phyloP scores from a whole-genome alignment of 805 yeast species.

The Pichia sporocuriosa region DNA sequence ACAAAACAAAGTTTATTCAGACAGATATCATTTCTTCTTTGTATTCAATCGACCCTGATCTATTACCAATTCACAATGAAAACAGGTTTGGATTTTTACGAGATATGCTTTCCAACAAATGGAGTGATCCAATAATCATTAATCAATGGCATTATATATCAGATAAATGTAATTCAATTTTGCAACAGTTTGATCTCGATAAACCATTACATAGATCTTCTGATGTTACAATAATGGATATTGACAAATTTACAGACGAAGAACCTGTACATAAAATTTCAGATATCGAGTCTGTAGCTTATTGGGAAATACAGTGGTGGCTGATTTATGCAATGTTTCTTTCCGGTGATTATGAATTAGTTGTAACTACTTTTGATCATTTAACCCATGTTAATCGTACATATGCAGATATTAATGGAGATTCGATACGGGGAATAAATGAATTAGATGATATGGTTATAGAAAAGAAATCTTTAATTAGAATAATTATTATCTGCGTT shows the following conservation, averaged over 20 bases:
- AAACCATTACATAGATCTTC: neutral
- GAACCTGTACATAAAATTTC: neutral
- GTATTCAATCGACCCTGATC: conserved; percentile 4
- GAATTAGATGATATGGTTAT: conserved; percentile 16
- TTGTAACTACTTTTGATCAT: conserved; percentile 9
- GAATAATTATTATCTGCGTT: conserved; percentile 18
- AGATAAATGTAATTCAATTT: conserved; percentile 5
- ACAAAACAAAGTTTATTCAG: conserved; percentile 2
- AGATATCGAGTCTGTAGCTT: conserved; percentile 9
- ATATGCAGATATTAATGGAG: neutral
- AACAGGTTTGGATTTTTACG: neutral
- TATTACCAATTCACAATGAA: neutral
- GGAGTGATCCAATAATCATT: neutral
- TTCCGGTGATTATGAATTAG: conserved; percentile 19
- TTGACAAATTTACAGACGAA: conserved; percentile 14
- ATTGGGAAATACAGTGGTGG: conserved; percentile 28
- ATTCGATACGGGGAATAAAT: neutral
- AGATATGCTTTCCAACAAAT: conserved; percentile 1
- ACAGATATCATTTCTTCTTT: conserved; percentile 2
- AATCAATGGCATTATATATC: conserved; percentile 3
- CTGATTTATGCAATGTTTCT: conserved; percentile 23
- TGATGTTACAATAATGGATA: conserved; percentile 12
- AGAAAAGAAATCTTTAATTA: conserved; percentile 15
- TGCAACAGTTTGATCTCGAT: conserved; percentile 1
- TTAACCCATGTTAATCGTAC: neutral